A percentile compares a stretch with the other conserved stretches of the same genome.
These are phyloP conservation scores for Mycena albidolilacea DNA, from an alignment of 768 basidiomycete genomes.

Conservation along the genomic window DNA sequence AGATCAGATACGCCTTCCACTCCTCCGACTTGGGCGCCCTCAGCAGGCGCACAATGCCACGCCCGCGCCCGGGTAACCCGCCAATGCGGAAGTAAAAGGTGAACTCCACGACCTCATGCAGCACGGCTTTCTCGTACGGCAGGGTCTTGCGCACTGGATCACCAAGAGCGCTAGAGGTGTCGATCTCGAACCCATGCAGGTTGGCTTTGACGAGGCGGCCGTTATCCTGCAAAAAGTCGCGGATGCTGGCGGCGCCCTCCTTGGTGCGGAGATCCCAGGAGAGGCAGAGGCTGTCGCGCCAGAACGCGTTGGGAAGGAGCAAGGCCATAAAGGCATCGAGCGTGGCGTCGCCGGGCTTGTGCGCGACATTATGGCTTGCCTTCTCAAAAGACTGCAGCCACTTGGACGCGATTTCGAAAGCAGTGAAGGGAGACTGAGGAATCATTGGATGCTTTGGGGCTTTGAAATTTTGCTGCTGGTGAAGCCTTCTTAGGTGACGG, in stretches of 20 bases:
- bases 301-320: neutral
- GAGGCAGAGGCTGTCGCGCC: neutral
- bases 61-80: neutral
- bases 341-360: neutral
- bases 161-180: neutral
- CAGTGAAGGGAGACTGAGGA: neutral
- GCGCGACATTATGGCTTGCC: neutral
- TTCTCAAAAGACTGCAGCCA: constrained; percentile 1
- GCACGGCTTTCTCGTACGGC: neutral
- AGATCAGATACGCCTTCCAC: constrained; percentile 1
- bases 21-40: neutral
- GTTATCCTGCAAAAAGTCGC: neutral
- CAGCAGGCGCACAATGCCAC: neutral
- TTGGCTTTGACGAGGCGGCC: neutral
- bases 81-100: neutral
- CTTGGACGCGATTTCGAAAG: constrained; percentile 1
- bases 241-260: neutral
- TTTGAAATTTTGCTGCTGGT: neutral
- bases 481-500: too few species aligned
- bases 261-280: constrained; percentile 1
- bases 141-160: neutral
- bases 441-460: neutral
- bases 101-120: neutral
- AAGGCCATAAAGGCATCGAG: neutral
- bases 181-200: neutral